Conservation (phyloP, 179 eudicot species). For the Vitellaria paradoxa region DNA sequence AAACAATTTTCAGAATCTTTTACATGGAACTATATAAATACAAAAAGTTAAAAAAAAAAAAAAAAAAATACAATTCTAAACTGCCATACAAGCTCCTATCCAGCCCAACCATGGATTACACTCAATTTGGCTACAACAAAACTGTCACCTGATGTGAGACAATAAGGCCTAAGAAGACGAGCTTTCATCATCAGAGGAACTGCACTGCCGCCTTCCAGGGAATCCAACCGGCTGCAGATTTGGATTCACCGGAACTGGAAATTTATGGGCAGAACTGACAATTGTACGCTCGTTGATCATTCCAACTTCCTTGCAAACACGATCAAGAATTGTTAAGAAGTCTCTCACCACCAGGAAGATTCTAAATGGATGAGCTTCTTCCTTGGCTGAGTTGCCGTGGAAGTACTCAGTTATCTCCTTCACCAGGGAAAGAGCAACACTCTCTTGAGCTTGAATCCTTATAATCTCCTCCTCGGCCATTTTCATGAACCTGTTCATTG, state of each 20-base stretch:
- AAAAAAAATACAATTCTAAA: slow-evolving; percentile 26
- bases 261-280: slow-evolving; percentile 57
- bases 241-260: slow-evolving; percentile 84
- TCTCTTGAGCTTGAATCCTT: slow-evolving; percentile 79
- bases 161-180: slow-evolving; percentile 27
- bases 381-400: slow-evolving; percentile 94
- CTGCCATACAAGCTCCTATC: slow-evolving; percentile 31
- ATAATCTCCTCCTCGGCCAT: slow-evolving; percentile 74
- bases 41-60: slow-evolving; percentile 23
- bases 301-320: slow-evolving; percentile 93
- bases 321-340: slow-evolving; percentile 65
- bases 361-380: slow-evolving; percentile 97
- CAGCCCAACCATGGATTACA: slow-evolving; percentile 11
- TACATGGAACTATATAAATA: slow-evolving; percentile 22
- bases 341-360: slow-evolving; percentile 94
- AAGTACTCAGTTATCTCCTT: slow-evolving; percentile 96
- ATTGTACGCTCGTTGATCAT: slow-evolving; percentile 66
- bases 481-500: slow-evolving; percentile 65
- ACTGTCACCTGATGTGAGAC: slow-evolving; percentile 3
- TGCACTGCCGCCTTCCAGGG: slow-evolving; percentile 37
- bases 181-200: slow-evolving; percentile 53
- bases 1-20: slow-evolving; percentile 14
- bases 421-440: slow-evolving; percentile 90
- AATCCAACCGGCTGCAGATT: slow-evolving; percentile 54
- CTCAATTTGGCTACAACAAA: slow-evolving; percentile 1